Evolutionary conservation across 257 asterid species (phyloP), one percentile per base, ranked within the genome.

Genomic region (Scutellaria galericulata): DNA sequence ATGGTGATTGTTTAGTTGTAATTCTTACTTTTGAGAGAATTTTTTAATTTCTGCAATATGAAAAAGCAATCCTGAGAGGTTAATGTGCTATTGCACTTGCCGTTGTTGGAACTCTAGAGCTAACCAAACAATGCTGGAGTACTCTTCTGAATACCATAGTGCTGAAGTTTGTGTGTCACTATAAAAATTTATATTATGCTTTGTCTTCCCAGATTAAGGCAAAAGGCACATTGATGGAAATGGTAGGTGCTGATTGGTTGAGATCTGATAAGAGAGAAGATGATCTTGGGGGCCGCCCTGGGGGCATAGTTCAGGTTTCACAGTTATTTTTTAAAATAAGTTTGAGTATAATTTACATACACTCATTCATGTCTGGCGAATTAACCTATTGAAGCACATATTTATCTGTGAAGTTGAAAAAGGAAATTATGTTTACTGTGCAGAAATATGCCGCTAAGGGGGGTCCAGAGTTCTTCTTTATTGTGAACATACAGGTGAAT

Each of bases 191-290:
- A 20, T 74, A 47, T 37, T 13, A 39, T 70, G 65, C 64, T 55
- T 39, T 70, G 69, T 60, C 61, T 78, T 77, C 64, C 61, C 84
- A 94, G 98, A 90, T 89, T 74, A 95, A 88, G 81, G 89, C 98
- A 75, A 88, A 89, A 75, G 92, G 97, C 75, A 87, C 96, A 1
- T 83, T 90, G 85, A 95, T 92, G 98, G 93, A 95, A 81, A 89
- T 95, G 97, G 97, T 95, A 58, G 99, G 93, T 52, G 99, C 99
- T 68, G 99, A 90, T 76, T 95, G 99, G 99, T 80, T 95, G 89
- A 84, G 85, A 79, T 95, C 98, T 81, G 97, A 95, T 83, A 95
- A 90, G 84, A 85, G 97, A 76, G 98, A 92, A 88, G 97, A 91
- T 80, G 96, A 95, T 86, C 96, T 91, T 72, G 98, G 97, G 63